Evolutionary conservation across 2,329 filamentous ascomycete species (phyloP), one percentile per base, ranked within the genome.

Genomic region (Clonostachys rosea): DNA sequence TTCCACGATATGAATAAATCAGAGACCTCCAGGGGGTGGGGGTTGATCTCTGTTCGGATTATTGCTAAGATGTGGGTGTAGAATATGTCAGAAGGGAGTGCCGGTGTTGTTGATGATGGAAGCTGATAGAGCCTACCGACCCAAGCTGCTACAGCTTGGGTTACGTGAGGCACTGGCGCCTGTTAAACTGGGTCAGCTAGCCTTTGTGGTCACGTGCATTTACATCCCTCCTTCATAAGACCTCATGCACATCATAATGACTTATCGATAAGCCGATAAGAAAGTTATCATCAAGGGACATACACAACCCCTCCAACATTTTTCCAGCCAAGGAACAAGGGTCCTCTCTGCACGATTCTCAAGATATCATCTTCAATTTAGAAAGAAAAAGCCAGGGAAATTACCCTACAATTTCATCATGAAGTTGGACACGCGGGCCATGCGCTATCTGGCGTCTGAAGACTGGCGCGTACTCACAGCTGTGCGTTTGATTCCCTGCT

Each of bases 391-490:
- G 8, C 24, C 24, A 30, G 24, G 24, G 24, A 10, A 30, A 30
- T 30, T 30, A 30, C 24, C 24, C 24, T 30, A 4, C 13, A 14
- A 40, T 12, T 12, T 12, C 61, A 70, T 50, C 54, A 99, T 99
- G 94, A 95, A 94, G 76, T 83, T 99, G 66, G 91, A 99, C 66
- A 91, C 92, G 44, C 91, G 91, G 66, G 86, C 89, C 44, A 85
- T 99, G 72, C 91, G 95, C 65, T 92, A 99, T 69, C 81, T 99
- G 66, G 86, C 88, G 44, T 72, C 83, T 14, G 94, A 97, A 70
- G 94, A 99, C 75, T 99, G 95, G 90, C 83, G 88, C 58, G 91
- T 96, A 52, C 85, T 99, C 52, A 86, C 89, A 62, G 94, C 90
- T 59, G 92, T 95, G 84, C 52, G 83, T 68, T 6, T 34, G 9